Percentiles rank a stretch among this genome's conserved stretches.
Conservation (phyloP, 176 grass and related monocot genomes). For the Melocanna baccifera region DNA sequence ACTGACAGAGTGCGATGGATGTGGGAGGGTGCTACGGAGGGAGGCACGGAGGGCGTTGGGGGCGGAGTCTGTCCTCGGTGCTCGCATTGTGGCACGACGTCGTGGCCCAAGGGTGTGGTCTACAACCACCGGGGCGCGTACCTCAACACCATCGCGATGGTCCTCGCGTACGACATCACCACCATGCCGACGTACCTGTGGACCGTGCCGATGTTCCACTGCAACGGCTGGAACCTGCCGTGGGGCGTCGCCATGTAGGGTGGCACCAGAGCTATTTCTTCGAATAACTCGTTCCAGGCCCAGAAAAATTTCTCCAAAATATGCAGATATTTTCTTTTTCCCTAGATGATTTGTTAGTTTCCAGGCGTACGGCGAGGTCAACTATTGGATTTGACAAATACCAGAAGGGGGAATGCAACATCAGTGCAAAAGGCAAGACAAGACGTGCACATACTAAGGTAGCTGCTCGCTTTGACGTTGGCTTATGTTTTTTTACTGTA, state of each 20-base stretch:
- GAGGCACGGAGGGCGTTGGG: too few species aligned
- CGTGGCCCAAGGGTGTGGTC: constrained; percentile 46
- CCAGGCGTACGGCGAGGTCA: background rate
- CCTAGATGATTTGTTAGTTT: background rate
- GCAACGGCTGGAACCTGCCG: constrained; percentile 55
- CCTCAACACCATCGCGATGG: constrained; percentile 52
- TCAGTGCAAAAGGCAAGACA: background rate
- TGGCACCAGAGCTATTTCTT: too few species aligned
- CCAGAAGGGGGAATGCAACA: background rate
- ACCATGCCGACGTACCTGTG: constrained; percentile 44
- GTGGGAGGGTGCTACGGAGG: too few species aligned
- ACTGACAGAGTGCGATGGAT: too few species aligned
- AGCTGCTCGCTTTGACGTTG: too few species aligned
- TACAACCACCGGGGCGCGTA: constrained; percentile 63
- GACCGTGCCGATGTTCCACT: constrained; percentile 68
- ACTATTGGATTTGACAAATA: background rate
- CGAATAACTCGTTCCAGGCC: too few species aligned
- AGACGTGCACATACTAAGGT: too few species aligned
- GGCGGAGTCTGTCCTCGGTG: too few species aligned
- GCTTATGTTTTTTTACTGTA: too few species aligned
- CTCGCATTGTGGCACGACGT: constrained; percentile 70
- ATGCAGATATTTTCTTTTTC: background rate
- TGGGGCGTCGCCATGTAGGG: constrained; percentile 59
- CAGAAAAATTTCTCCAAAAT: too few species aligned
- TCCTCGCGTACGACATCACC: constrained; percentile 47